Conservation (phyloP, 78 protist species). For the Diacronema lutheri region DNA sequence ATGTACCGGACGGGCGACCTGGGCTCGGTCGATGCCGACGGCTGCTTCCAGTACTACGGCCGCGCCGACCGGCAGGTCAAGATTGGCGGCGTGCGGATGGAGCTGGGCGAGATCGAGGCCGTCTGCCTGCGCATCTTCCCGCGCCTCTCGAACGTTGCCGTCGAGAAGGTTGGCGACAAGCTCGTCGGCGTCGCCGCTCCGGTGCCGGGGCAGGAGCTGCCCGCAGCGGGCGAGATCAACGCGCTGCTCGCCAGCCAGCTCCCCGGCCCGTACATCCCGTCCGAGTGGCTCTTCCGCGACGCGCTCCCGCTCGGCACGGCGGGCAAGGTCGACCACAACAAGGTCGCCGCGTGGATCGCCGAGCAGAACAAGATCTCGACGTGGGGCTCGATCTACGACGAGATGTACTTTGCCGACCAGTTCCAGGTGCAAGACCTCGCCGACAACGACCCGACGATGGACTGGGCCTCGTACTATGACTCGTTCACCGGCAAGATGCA, state of each 20-base stretch:
- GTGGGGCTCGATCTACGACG: not conserved
- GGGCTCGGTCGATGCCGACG: not conserved
- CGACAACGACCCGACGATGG: not conserved
- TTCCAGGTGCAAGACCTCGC: not conserved
- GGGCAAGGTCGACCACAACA: not conserved
- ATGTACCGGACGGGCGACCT: not conserved
- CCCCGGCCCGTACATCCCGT: not conserved
- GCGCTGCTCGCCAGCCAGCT: not conserved
- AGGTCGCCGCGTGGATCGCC: not conserved
- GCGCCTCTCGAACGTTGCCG: not conserved
- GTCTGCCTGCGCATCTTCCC: not conserved
- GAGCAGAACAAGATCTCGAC: not conserved
- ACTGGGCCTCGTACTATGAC: not conserved
- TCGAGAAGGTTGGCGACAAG: not conserved
- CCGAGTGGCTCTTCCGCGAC: not conserved
- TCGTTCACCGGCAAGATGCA: too few relatives aligned
- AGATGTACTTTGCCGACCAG: not conserved
- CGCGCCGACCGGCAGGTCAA: not conserved
- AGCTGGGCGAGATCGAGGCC: slow-evolving; percentile 28
- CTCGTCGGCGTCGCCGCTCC: not conserved
- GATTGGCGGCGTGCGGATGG: slow-evolving; percentile 9
- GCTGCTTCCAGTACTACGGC: not conserved
- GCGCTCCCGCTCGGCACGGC: not conserved
- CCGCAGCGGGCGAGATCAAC: not conserved
- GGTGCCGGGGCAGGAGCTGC: not conserved